Conservation (phyloP, 208 protist species). For the Acanthamoeba triangularis region DNA sequence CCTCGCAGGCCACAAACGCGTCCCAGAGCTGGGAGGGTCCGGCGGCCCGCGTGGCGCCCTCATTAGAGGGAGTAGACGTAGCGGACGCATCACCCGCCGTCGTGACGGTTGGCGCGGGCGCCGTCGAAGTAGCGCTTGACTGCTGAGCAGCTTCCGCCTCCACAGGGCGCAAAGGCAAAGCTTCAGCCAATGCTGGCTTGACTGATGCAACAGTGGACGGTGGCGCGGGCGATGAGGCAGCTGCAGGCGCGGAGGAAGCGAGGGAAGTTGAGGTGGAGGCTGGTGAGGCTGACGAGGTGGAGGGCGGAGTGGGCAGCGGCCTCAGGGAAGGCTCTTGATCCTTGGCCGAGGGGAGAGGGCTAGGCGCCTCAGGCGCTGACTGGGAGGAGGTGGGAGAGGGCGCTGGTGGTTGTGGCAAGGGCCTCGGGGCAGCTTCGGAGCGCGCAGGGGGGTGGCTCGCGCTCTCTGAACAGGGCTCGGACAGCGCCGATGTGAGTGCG, state of each 20-base stretch:
- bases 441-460: no score
- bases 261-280: background rate
- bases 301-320: background rate
- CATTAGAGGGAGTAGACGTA: background rate
- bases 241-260: background rate
- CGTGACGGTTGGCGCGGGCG: no score
- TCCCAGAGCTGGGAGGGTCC: constrained; percentile 41
- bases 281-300: background rate
- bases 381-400: no score
- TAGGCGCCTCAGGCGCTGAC: no score
- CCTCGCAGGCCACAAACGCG: background rate
- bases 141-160: no score
- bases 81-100: no score
- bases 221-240: background rate
- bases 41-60: background rate
- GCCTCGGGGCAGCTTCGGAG: no score
- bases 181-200: no score
- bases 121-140: background rate
- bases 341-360: no score
- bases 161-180: background rate
- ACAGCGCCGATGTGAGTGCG: background rate
- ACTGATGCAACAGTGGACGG: background rate
- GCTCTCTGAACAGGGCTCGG: background rate
- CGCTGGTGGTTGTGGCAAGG: no score
- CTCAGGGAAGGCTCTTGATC: no score